Base-by-base conservation (phyloP, 768 basidiomycete genomes). In the Lentinula lateritia region DNA sequence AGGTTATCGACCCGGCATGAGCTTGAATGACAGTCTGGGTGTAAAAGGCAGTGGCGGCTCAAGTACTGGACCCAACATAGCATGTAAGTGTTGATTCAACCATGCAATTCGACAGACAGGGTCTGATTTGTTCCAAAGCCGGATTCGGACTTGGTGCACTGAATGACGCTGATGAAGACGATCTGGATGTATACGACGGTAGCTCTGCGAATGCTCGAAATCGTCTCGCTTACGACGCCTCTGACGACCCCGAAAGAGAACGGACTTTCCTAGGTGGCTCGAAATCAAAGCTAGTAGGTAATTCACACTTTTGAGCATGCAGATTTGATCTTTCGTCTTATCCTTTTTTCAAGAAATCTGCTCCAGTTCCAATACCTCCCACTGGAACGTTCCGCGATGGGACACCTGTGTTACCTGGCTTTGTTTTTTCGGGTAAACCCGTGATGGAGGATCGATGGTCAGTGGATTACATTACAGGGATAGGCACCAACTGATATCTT, bases 91-190 rank as follows among this genome's bases (percentile, higher is more conserved):
- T 52, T 28, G 32, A 28, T 52, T n/a, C 60, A 50, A 45, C n/a
- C n/a, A 52, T 2, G 50, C 8, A 54, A 28, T 28, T 28, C 28
- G 28, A 28, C 28, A 28, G 28, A 4, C 28, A 28, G 28, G 3
- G 28, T 3, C 28, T 28, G 28, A 28, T 4, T 28, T 28, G 28
- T 28, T 53, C 12, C 20, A 35, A 58, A 90, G 91, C 88, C 69
- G 93, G 93, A 1, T 96, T 95, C 67, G 94, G 93, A 41, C 77
- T 95, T 16, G 93, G 93, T 5, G 92, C 91, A 1, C 73, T 94
- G 16, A 97, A 96, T 68, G 95, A 97, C 59, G 95, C 93, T 2
- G 95, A 98, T 53, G 93, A 95, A 52, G 95, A 98, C 69, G 95
- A 95, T 68, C 57, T 92, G 38, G 93, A 95, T 65, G 78, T 94